Base-by-base conservation (phyloP, 176 grass and related monocot species). In the Typha latifolia region DNA sequence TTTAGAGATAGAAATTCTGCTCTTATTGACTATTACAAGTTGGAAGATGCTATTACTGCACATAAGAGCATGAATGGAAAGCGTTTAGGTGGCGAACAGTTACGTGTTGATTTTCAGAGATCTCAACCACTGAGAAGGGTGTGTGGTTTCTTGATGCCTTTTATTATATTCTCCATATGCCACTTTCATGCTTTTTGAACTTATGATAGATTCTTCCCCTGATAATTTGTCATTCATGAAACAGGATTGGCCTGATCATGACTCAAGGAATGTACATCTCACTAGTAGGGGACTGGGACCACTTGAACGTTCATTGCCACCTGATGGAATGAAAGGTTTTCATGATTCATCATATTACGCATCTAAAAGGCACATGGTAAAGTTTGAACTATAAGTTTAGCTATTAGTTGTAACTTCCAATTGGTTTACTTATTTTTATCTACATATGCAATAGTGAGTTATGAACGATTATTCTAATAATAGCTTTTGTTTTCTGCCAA, bases 91-190 rank as follows among this genome's bases (percentile, higher is more conserved):
- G 95, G 86, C 32, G 70, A 82, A 23, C 80, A 87, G 75, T 68
- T 99, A 32, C 86, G 89, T 90, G 89, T 99, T 29, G 95, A 99
- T 83, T 99, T 90, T 83, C 83, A 93, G 76, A 84, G 95, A 64
- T 75, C 76, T 49, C 87, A 79, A 73, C 72, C 71, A 27, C 69
- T 78, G 9, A 90, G 73, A 90, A 47, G 43, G 86, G 89, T 99
- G 29, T 62, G 83, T 62, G 83, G 81, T 62, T 80, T 9, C 11
- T 65, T 59, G 16, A 51, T 74, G 32, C 27, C 43, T 71, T 65
- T 20, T 43, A 43, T 43, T 43, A 43, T 43, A 43, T 43, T 43
- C 10, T 43, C 1, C 1, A 7, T 50, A 19, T 70, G 64, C 32
- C 1, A 21, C 52, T 61, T 49, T 52, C 47, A 47, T 21, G 12